Conservation (phyloP, 148 eudicot genomes). For the Rhododendron simsii region DNA sequence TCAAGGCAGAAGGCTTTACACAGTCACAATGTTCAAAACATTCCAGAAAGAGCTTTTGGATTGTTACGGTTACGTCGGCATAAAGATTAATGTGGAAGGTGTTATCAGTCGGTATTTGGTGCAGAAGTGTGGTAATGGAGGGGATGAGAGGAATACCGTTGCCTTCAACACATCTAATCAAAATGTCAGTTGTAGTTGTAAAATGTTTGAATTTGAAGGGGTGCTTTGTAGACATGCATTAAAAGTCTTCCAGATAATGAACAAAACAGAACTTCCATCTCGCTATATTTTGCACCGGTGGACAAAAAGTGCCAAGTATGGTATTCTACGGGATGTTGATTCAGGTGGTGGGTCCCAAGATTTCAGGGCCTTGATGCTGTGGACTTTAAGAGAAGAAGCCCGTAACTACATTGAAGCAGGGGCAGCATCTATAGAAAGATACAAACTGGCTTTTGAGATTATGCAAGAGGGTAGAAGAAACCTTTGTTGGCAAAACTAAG, state of each 20-base stretch:
- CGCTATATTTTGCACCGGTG: conserved; percentile 53
- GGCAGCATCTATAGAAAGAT: conserved; percentile 41
- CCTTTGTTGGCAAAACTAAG: conserved; percentile 47
- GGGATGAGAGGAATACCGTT: conserved; percentile 57
- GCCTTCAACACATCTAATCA: conserved; percentile 52
- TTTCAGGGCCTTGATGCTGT: conserved; percentile 45
- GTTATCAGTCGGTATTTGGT: conserved; percentile 45
- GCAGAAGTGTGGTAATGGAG: conserved; percentile 46
- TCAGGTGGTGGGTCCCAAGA: conserved; percentile 48
- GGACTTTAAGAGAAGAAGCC: conserved; percentile 62
- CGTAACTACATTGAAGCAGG: conserved; percentile 47
- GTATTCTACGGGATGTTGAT: conserved; percentile 39
- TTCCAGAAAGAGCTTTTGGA: conserved; percentile 58
- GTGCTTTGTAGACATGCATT: conserved; percentile 54
- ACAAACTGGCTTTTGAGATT: conserved; percentile 55
- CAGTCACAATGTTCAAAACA: conserved; percentile 37
- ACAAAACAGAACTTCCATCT: conserved; percentile 53
- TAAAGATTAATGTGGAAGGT: conserved; percentile 53
- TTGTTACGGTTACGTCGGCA: conserved; percentile 42
- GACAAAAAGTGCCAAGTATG: conserved; percentile 47
- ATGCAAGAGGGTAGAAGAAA: conserved; percentile 59
- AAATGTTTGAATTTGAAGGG: conserved; percentile 61
- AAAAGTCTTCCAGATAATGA: conserved; percentile 58
- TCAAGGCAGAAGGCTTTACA: conserved; percentile 48
- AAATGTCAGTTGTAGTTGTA: conserved; percentile 52